Conservation (phyloP, 2,329 filamentous ascomycete genomes). For the Aspergillus hortae region DNA sequence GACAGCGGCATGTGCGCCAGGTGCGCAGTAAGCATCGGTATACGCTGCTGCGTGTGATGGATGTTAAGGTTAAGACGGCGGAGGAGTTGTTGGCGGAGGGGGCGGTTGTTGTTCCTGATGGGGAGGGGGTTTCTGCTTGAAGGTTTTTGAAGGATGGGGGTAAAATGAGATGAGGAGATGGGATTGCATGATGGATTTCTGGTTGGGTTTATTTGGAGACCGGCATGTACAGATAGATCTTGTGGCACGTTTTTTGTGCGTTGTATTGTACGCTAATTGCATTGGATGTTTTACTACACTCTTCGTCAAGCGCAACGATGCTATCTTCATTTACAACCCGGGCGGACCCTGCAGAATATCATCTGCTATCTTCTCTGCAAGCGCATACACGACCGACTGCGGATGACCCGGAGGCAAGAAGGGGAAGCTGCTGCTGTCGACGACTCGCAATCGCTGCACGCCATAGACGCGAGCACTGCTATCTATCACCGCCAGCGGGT, state of each 20-base stretch:
- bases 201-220: conserved; percentile 18
- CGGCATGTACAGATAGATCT: conserved; percentile 34
- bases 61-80: conserved; percentile 64
- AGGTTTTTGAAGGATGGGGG: neutral
- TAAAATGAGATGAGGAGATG: neutral
- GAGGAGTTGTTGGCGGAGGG: conserved; percentile 51
- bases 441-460: conserved; percentile 27
- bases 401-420: conserved; percentile 37
- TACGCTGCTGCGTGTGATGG: conserved; percentile 79
- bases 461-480: conserved; percentile 28
- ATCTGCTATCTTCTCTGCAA: conserved; percentile 39
- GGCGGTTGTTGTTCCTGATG: conserved; percentile 33
- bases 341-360: conserved; percentile 8
- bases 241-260: conserved; percentile 21
- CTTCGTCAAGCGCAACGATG: neutral
- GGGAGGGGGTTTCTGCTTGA: conserved; percentile 15
- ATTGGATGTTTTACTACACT: conserved; percentile 8
- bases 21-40: conserved; percentile 88
- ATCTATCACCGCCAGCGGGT: conserved; percentile 35
- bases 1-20: conserved; percentile 63
- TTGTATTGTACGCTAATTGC: conserved; percentile 31
- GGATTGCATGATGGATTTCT: neutral
- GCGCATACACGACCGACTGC: conserved; percentile 32
- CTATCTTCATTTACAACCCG: neutral
- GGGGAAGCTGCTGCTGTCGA: conserved; percentile 33